phyloP scores from a whole-genome alignment of 192 early-diverging fungal species.

The Rhizoclosmatium globosum region DNA sequence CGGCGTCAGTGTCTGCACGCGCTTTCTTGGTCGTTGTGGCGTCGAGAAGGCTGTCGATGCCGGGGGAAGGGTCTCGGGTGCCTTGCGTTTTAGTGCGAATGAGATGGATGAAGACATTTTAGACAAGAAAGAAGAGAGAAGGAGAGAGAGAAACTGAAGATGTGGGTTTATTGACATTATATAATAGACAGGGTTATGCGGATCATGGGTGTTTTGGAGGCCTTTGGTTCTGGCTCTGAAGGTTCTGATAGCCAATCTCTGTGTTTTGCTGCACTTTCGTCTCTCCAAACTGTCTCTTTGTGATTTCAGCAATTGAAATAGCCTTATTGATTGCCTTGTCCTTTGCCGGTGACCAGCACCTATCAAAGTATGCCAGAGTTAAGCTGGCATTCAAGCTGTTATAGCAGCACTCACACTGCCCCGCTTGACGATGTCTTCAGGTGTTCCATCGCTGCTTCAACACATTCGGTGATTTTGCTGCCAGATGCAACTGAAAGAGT shows the following conservation, averaged over 20 bases:
- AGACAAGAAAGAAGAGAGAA: too few relatives aligned
- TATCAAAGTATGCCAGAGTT: not conserved
- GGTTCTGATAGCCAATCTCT: not conserved
- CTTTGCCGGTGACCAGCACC: not conserved
- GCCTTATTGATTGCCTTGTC: constrained; percentile 16
- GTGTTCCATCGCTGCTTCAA: constrained; percentile 4
- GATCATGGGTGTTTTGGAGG: not conserved
- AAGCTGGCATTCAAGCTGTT: not conserved
- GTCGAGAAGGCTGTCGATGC: not conserved
- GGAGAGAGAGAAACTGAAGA: too few relatives aligned
- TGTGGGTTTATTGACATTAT: too few relatives aligned
- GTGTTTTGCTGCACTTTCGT: not conserved
- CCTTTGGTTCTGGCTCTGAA: not conserved
- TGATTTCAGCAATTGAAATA: constrained; percentile 3
- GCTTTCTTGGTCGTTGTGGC: not conserved
- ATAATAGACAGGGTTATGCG: too few relatives aligned
- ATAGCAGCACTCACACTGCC: not conserved
- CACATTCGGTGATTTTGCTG: constrained; percentile 2
- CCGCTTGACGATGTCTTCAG: not conserved
- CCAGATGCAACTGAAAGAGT: not conserved
- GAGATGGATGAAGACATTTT: not conserved
- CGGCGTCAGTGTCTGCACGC: not conserved
- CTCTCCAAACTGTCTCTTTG: constrained; percentile 5
- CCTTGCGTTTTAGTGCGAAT: constrained; percentile 17
- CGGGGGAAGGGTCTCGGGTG: not conserved